Conservation (phyloP, 2,329 filamentous ascomycete species). For the Dactylonectria estremocensis region DNA sequence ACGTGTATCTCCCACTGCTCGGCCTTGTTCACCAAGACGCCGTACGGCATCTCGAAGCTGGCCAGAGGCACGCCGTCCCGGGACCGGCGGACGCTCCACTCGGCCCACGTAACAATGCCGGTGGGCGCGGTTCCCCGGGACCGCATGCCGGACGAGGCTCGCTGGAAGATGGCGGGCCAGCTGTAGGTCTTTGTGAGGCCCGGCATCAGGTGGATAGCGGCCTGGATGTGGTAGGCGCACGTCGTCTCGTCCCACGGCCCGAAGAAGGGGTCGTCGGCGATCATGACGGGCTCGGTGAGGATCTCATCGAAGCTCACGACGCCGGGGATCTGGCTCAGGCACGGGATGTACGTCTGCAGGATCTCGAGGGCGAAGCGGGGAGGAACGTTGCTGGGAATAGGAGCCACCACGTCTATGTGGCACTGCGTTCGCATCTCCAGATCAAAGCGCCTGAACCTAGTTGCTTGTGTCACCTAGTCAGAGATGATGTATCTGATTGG, state of each 20-base stretch:
- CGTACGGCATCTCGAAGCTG: background rate
- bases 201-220: background rate
- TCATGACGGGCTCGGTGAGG: conserved; percentile 47
- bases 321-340: conserved; percentile 11
- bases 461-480: background rate
- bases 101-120: conserved; percentile 5
- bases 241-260: conserved; percentile 52
- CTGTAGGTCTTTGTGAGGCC: background rate
- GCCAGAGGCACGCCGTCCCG: background rate
- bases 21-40: background rate
- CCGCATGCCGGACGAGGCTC: background rate
- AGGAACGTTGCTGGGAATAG: conserved; percentile 15
- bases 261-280: conserved; percentile 59
- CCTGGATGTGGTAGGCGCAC: conserved; percentile 44
- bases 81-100: conserved; percentile 9
- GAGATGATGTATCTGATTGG: background rate
- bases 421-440: conserved; percentile 12
- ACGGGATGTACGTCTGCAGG: conserved; percentile 6
- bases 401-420: conserved; percentile 6
- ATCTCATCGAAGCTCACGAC: conserved; percentile 9
- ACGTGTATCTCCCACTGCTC: conserved; percentile 18
- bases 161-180: conserved; percentile 15
- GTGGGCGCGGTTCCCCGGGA: conserved; percentile 1
- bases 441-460: background rate
- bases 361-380: conserved; percentile 11